Evolutionary conservation across 352 stramenopile species (phyloP).

Genomic region (Plasmopara muralis): DNA sequence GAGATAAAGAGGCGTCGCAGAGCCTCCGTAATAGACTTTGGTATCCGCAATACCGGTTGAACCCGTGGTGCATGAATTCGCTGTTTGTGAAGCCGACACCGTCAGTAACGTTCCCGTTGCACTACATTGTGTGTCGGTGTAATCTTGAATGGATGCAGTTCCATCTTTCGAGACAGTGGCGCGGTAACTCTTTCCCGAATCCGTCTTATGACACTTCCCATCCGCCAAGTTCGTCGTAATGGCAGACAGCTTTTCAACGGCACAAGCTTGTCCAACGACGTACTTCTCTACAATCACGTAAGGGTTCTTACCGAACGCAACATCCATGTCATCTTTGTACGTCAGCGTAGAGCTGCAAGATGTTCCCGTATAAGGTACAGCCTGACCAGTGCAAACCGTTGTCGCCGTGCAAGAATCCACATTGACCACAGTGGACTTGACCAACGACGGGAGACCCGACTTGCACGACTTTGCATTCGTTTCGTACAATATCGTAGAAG

Average conservation of each 20-base stretch:
- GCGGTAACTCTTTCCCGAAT: slow-evolving; percentile 1
- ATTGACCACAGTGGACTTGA: not conserved
- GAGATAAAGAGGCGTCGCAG: not conserved
- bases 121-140: not conserved
- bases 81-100: not conserved
- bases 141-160: not conserved
- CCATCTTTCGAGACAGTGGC: not conserved
- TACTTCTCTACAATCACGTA: slow-evolving; percentile 12
- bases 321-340: slow-evolving; percentile 5
- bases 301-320: not conserved
- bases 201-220: slow-evolving; percentile 8
- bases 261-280: not conserved
- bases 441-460: not conserved
- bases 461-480: not conserved
- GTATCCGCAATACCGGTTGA: slow-evolving; percentile 1
- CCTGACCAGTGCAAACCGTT: not conserved
- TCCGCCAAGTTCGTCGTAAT: slow-evolving; percentile 12
- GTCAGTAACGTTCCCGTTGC: not conserved
- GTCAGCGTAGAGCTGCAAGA: slow-evolving; percentile 2
- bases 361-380: slow-evolving; percentile 1
- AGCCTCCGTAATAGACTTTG: slow-evolving; percentile 8
- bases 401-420: slow-evolving; percentile 1
- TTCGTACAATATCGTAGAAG: not conserved
- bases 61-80: not conserved
- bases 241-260: not conserved